These are phyloP conservation scores for Kwoniella shivajii DNA, from an alignment of 1,284 basidiomycete species.

Conservation along the genomic window DNA sequence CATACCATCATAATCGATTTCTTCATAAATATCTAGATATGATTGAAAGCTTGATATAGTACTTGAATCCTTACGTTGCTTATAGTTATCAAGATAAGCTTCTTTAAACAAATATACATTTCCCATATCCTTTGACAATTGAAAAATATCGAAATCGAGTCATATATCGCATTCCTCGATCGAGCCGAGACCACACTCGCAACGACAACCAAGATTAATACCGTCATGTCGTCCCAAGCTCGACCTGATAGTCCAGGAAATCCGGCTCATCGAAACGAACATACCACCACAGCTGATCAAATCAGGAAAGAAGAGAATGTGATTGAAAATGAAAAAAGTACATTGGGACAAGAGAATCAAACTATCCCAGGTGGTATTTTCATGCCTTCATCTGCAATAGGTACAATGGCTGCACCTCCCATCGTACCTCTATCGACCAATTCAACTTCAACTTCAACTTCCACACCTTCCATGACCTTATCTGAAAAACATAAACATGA, in stretches of 20 bases:
- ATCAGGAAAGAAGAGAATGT: background rate
- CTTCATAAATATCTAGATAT: no score
- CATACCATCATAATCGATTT: no score
- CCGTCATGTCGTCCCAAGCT: no score
- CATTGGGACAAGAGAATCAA: background rate
- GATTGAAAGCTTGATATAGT: no score
- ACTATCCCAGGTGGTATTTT: constrained; percentile 12
- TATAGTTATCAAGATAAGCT: no score
- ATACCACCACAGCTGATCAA: background rate
- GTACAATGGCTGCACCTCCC: constrained; percentile 8
- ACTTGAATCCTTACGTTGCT: no score
- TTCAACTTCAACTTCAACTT: background rate
- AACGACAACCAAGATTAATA: no score
- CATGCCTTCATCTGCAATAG: constrained; percentile 14
- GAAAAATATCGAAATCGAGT: no score
- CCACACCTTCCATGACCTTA: background rate
- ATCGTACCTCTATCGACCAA: background rate
- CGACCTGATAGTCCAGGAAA: constrained; percentile 11
- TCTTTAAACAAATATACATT: no score
- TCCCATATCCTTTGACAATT: no score
- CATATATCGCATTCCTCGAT: no score
- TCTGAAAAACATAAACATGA: background rate
- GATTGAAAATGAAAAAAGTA: constrained; percentile 2
- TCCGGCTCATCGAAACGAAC: constrained; percentile 2
- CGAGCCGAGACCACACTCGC: no score